These are phyloP conservation scores for Tolypocladium ovalisporum DNA, from an alignment of 2,329 filamentous ascomycete genomes.

Conservation along the genomic window DNA sequence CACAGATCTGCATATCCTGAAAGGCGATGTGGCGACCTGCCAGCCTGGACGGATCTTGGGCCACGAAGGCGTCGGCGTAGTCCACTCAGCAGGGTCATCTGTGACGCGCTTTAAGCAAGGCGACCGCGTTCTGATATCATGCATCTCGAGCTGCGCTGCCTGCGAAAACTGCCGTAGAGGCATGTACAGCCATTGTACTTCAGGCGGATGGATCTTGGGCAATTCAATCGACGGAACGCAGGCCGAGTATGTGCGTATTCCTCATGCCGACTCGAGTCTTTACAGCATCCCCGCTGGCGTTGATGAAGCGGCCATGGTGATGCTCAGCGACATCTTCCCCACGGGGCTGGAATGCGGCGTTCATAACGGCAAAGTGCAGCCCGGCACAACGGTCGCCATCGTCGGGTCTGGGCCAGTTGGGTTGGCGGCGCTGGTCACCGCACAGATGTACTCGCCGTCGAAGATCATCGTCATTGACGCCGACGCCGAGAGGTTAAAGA, in stretches of 20 bases:
- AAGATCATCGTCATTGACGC: constrained; percentile 40
- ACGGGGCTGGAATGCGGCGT: constrained; percentile 46
- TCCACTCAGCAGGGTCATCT: constrained; percentile 31
- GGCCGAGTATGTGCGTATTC: constrained; percentile 44
- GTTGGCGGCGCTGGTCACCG: constrained; percentile 40
- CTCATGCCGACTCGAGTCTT: constrained; percentile 36
- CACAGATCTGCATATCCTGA: constrained; percentile 44
- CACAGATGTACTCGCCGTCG: constrained; percentile 41
- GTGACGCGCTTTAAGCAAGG: constrained; percentile 36
- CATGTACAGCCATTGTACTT: constrained; percentile 41
- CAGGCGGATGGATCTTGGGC: constrained; percentile 44
- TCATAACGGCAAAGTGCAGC: constrained; percentile 37
- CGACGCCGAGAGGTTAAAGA: constrained; percentile 33
- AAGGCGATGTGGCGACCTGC: constrained; percentile 39
- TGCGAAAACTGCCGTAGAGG: constrained; percentile 39
- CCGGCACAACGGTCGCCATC: constrained; percentile 40
- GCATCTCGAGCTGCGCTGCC: constrained; percentile 37
- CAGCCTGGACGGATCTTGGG: constrained; percentile 34
- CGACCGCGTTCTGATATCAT: constrained; percentile 39
- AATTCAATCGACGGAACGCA: constrained; percentile 42
- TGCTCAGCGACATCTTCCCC: constrained; percentile 45
- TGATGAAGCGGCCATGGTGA: constrained; percentile 31
- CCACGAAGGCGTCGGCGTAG: constrained; percentile 40
- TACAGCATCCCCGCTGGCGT: constrained; percentile 30
- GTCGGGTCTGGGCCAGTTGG: constrained; percentile 46